A percentile compares a stretch with the other conserved stretches of the same genome.
Conservation (phyloP, 1,284 basidiomycete species). For the Ustilago xerochloae region DNA sequence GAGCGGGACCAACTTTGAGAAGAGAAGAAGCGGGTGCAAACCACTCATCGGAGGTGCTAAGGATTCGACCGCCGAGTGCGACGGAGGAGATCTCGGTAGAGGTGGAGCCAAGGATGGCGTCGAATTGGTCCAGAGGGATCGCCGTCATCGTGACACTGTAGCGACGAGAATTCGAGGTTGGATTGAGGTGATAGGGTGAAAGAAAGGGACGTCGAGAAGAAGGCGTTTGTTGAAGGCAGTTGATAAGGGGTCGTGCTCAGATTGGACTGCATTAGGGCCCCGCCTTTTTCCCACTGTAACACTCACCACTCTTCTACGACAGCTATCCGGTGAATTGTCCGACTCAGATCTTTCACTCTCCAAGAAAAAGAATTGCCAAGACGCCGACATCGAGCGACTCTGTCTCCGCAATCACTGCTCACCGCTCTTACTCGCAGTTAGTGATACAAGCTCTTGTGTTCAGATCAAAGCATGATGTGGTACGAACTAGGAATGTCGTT, state of each 20-base stretch:
- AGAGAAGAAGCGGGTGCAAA: slow-evolving; percentile 88
- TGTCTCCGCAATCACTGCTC: not conserved
- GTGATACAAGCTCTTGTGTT: too few relatives aligned
- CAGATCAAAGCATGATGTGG: not conserved
- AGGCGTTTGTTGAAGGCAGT: not conserved
- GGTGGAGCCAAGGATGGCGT: slow-evolving; percentile 44
- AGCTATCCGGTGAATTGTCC: slow-evolving; percentile 10
- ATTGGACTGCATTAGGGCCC: not conserved
- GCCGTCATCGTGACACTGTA: slow-evolving; percentile 24
- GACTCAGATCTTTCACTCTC: not conserved
- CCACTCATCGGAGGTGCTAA: slow-evolving; percentile 91
- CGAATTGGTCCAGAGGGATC: slow-evolving; percentile 44
- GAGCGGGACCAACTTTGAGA: slow-evolving; percentile 72
- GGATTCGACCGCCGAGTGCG: slow-evolving; percentile 81
- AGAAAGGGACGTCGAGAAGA: not conserved
- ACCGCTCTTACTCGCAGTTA: not conserved
- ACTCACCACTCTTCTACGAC: not conserved
- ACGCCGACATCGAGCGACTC: not conserved
- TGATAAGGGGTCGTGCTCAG: not conserved
- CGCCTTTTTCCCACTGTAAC: not conserved
- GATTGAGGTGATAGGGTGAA: not conserved
- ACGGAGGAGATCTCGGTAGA: slow-evolving; percentile 84
- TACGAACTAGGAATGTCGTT: not conserved
- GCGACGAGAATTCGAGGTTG: not conserved
- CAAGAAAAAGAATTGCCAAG: not conserved